phyloP scores from a whole-genome alignment of 2,329 filamentous ascomycete species.

The Tolypocladium amazonense region DNA sequence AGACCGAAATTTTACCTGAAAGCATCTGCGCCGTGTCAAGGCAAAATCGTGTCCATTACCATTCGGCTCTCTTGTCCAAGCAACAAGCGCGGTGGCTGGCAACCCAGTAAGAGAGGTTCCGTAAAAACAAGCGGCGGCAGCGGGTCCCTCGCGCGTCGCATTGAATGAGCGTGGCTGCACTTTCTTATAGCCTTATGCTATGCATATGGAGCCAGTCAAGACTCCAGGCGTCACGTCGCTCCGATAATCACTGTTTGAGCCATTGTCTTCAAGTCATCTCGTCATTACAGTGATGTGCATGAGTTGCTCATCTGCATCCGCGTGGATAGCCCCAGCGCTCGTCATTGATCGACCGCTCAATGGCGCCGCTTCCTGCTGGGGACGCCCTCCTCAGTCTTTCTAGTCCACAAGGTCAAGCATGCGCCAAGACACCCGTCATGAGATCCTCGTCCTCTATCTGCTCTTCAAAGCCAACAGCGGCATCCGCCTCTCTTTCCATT shows the following conservation, averaged over 20 bases:
- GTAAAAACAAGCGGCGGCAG: too few relatives aligned
- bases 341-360: not conserved
- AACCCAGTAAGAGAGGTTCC: too few relatives aligned
- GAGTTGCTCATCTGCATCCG: not conserved
- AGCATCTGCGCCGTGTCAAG: not conserved
- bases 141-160: too few relatives aligned
- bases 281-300: not conserved
- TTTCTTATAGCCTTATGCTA: too few relatives aligned
- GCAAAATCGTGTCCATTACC: not conserved
- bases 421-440: slow-evolving; percentile 36
- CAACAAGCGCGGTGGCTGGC: too few relatives aligned
- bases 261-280: not conserved
- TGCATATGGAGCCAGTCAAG: not conserved
- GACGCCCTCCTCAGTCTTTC: not conserved
- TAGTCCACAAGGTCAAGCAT: slow-evolving; percentile 2
- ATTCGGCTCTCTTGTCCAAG: not conserved
- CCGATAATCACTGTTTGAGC: not conserved
- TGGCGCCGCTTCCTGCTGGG: not conserved
- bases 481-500: slow-evolving; percentile 26
- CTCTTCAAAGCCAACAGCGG: slow-evolving; percentile 30
- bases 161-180: too few relatives aligned
- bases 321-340: not conserved
- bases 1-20: not conserved
- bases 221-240: not conserved
- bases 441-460: slow-evolving; percentile 50